phyloP scores from a whole-genome alignment of 1,139 yeast genomes.

The Yamadazyma trypodendri region DNA sequence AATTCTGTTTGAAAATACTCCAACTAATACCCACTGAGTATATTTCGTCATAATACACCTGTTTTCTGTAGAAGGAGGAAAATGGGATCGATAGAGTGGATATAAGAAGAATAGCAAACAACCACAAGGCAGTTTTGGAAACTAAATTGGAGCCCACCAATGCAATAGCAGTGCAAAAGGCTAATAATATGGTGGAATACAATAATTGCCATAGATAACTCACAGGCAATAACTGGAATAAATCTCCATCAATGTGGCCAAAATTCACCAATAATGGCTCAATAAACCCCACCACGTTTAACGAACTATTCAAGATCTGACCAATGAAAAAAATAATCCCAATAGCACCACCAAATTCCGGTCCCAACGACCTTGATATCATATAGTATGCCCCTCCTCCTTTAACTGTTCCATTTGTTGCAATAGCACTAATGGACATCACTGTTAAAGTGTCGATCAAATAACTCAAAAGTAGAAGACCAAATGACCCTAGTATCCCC shows the following conservation, averaged over 20 bases:
- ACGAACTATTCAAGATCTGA: constrained; percentile 70
- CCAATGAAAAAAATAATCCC: constrained; percentile 77
- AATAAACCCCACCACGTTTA: constrained; percentile 77
- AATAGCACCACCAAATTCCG: constrained; percentile 82
- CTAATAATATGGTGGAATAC: constrained; percentile 66
- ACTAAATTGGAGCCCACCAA: constrained; percentile 81
- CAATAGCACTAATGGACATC: constrained; percentile 71
- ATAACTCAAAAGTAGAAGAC: constrained; percentile 59
- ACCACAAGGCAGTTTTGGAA: constrained; percentile 75
- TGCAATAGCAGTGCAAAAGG: constrained; percentile 74
- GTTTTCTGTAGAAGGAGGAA: constrained; percentile 64
- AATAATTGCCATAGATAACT: constrained; percentile 57
- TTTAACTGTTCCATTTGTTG: constrained; percentile 78
- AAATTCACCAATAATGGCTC: constrained; percentile 73
- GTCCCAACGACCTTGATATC: constrained; percentile 78
- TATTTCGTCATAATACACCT: constrained; percentile 47
- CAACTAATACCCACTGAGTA: constrained; percentile 73
- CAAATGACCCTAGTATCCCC: constrained; percentile 65
- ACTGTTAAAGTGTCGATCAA: constrained; percentile 67
- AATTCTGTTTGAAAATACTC: constrained; percentile 60
- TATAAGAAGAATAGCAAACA: constrained; percentile 65
- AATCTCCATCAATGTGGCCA: constrained; percentile 56
- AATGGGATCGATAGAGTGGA: constrained; percentile 84
- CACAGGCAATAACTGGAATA: constrained; percentile 47
- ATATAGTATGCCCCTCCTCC: constrained; percentile 87